phyloP scores from a whole-genome alignment of 768 basidiomycete species.

The Candolleomyces eurysporus region DNA sequence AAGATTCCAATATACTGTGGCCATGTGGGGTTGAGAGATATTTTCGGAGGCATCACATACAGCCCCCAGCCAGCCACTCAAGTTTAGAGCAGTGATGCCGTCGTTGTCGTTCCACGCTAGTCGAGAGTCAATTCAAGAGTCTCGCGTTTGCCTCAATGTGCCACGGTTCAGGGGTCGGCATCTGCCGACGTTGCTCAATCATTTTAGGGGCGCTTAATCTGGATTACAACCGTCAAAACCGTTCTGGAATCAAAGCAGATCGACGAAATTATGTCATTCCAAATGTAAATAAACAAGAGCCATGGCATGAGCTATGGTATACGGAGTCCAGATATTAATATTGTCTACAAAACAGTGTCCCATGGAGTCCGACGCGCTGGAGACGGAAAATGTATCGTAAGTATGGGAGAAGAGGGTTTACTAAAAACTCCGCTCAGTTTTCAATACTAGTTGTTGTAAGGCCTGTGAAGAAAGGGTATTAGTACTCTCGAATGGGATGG shows the following conservation, averaged over 20 bases:
- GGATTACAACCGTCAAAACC: too few species aligned
- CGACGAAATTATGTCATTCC: too few species aligned
- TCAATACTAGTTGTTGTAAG: constrained; percentile 11
- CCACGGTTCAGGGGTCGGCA: not conserved
- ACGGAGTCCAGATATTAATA: too few species aligned
- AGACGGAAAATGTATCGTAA: not conserved
- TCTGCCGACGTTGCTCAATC: not conserved
- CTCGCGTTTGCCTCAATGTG: not conserved
- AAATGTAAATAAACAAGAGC: too few species aligned
- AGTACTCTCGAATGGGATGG: not conserved
- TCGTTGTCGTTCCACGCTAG: constrained; percentile 12
- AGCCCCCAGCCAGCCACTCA: not conserved
- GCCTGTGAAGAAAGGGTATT: constrained; percentile 6
- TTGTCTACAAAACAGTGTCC: too few species aligned
- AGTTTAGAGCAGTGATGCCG: constrained; percentile 3
- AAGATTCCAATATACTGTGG: constrained; percentile 46
- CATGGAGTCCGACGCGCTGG: too few species aligned
- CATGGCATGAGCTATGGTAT: too few species aligned
- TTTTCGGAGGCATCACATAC: constrained; percentile 13
- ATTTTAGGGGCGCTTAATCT: too few species aligned
- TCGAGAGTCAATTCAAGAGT: not conserved
- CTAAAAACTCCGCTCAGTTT: not conserved
- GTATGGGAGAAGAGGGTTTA: not conserved
- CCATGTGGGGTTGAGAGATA: constrained; percentile 45
- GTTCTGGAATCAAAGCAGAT: too few species aligned